Conservation (phyloP, 2,329 filamentous ascomycete genomes). For the Aspergillus tubingensis region DNA sequence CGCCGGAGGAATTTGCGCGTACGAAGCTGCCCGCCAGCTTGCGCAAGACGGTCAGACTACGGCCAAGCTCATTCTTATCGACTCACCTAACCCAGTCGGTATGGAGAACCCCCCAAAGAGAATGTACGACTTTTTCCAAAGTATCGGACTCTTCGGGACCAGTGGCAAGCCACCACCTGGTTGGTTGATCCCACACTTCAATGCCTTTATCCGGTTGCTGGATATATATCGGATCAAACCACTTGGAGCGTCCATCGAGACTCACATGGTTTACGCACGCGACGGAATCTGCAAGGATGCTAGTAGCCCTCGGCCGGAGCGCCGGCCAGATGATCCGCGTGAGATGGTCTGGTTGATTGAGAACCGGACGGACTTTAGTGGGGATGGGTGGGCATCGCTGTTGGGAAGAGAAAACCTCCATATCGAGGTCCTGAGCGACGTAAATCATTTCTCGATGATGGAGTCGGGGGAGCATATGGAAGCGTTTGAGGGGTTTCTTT, state of each 20-base stretch:
- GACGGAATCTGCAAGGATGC: constrained; percentile 49
- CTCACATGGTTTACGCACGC: constrained; percentile 49
- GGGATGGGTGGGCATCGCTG: constrained; percentile 50
- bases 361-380: constrained; percentile 48
- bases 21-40: constrained; percentile 65
- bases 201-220: constrained; percentile 49
- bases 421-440: constrained; percentile 31
- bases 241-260: constrained; percentile 27
- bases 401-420: constrained; percentile 39
- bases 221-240: constrained; percentile 43
- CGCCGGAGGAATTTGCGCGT: constrained; percentile 73
- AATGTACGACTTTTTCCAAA: constrained; percentile 52
- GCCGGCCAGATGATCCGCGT: constrained; percentile 44
- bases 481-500: background rate
- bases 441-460: constrained; percentile 39
- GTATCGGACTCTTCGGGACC: constrained; percentile 50
- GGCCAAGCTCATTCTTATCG: constrained; percentile 63
- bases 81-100: constrained; percentile 65
- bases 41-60: constrained; percentile 58
- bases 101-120: constrained; percentile 65
- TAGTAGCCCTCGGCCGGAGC: constrained; percentile 33
- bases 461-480: constrained; percentile 9
- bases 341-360: constrained; percentile 53
- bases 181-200: constrained; percentile 55
- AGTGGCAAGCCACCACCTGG: constrained; percentile 45